Evolutionary conservation across 208 protist genomes (phyloP).

Genomic region (Crithidia expoeki): DNA sequence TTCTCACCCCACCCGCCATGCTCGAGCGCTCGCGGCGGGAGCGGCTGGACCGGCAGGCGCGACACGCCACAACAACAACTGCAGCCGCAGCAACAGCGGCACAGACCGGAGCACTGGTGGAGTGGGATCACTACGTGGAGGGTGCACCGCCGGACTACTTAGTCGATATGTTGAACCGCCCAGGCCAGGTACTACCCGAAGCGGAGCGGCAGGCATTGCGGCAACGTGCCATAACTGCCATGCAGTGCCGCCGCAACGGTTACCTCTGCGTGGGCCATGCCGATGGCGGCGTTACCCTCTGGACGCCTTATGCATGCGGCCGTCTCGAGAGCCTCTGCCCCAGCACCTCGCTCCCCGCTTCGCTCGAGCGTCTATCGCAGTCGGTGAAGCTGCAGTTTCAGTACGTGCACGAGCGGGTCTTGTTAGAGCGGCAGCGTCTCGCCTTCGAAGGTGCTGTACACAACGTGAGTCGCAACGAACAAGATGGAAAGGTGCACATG

Average conservation of each 20-base stretch:
- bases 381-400: slow-evolving; percentile 57
- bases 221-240: slow-evolving; percentile 44
- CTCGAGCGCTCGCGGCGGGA: slow-evolving; percentile 75
- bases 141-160: slow-evolving; percentile 52
- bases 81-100: neutral
- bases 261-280: slow-evolving; percentile 67
- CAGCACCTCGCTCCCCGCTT: slow-evolving; percentile 41
- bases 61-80: neutral
- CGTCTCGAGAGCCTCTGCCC: slow-evolving; percentile 69
- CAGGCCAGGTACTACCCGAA: slow-evolving; percentile 41
- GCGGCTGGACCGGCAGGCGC: slow-evolving; percentile 40
- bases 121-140: slow-evolving; percentile 75
- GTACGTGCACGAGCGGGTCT: slow-evolving; percentile 36
- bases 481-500: slow-evolving; percentile 34
- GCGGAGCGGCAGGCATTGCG: slow-evolving; percentile 35
- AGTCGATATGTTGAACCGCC: slow-evolving; percentile 47
- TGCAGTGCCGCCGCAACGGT: slow-evolving; percentile 70
- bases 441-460: slow-evolving; percentile 31
- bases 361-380: slow-evolving; percentile 43
- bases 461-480: slow-evolving; percentile 16
- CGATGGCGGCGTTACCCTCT: slow-evolving; percentile 71
- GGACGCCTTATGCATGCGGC: slow-evolving; percentile 70
- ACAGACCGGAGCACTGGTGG: neutral
- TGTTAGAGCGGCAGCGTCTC: slow-evolving; percentile 44
- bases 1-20: slow-evolving; percentile 62